These are phyloP conservation scores for Priceomyces fermenticarens DNA, from an alignment of 805 yeast genomes.

Conservation along the genomic window DNA sequence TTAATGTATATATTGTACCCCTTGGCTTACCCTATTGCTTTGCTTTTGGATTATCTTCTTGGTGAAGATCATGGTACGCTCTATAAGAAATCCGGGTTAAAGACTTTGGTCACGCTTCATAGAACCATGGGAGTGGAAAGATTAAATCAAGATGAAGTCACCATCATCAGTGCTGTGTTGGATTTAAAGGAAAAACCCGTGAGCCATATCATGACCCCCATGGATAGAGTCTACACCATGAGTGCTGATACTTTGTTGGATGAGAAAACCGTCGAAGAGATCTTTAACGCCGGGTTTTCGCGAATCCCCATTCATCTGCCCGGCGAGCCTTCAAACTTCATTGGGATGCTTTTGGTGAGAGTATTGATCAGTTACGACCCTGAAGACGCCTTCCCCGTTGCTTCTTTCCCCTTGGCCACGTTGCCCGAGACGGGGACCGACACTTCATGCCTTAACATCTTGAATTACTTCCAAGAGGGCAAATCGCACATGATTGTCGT, in stretches of 20 bases:
- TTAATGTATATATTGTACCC: slow-evolving; percentile 92
- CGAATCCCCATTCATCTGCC: slow-evolving; percentile 94
- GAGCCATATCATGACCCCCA: slow-evolving; percentile 88
- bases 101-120: slow-evolving; percentile 89
- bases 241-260: slow-evolving; percentile 79
- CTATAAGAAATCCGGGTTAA: slow-evolving; percentile 88
- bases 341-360: slow-evolving; percentile 92
- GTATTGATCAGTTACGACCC: slow-evolving; percentile 95
- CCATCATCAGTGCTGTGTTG: slow-evolving; percentile 89
- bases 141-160: slow-evolving; percentile 90
- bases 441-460: slow-evolving; percentile 88
- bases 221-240: slow-evolving; percentile 84
- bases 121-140: slow-evolving; percentile 94
- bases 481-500: slow-evolving; percentile 97
- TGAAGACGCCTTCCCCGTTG: slow-evolving; percentile 89
- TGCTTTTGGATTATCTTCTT: slow-evolving; percentile 71
- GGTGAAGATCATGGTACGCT: slow-evolving; percentile 98
- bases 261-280: slow-evolving; percentile 81
- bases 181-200: slow-evolving; percentile 92
- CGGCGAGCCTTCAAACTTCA: slow-evolving; percentile 81
- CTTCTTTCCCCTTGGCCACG: slow-evolving; percentile 92
- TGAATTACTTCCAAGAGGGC: slow-evolving; percentile 97
- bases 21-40: slow-evolving; percentile 85
- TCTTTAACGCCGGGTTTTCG: slow-evolving; percentile 90
- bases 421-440: slow-evolving; percentile 90